Base-by-base conservation (phyloP, 768 basidiomycete genomes). In the Xanthoconium stramineum region DNA sequence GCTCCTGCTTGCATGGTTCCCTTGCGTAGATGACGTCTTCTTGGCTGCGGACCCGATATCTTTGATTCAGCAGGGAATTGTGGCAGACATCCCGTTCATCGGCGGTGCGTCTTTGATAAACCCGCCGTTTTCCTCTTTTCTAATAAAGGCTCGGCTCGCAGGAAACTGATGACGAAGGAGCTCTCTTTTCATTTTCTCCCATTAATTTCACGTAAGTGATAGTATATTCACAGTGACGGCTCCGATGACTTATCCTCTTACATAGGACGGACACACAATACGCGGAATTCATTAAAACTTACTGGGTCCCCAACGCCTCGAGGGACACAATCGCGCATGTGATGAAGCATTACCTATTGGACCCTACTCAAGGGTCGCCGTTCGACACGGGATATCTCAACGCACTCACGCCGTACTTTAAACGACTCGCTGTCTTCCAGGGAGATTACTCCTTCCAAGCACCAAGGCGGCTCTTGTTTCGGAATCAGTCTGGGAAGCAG, bases 391-490 rank as follows among this genome's bases (percentile, higher is more conserved):
- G 77, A 0, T 20, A 62, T 38, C 55, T 73, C 17, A 81, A 84
- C 53, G 72, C 73, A 0, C 55, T 79, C 6, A 75, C 76, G 3
- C 76, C 79, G 0, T 74, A 83, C 53, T 82, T 72, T 67, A 84
- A 84, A 60, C 72, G 81, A 2, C 56, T 82, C 7, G 75, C 82
- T 6, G 75, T 82, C 0, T 68, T 84, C 57, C 71, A 74, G 47
- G 83, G 82, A 0, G 83, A 84, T 57, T 66, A 69, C 35, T 69
- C 77, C 3, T 81, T 84, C 69, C 77, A 83, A 54, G 78, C 72
- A 0, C 77, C 82, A 43, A 67, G 81, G 13, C 63, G 80, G 4
- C 78, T 78, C 66, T 72, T 84, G 56, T 60, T 83, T 32, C 62
- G 77, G 32, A 52, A 70, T 24, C 62, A 64, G 6, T 70, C 77